Evolutionary conservation across 1,284 basidiomycete genomes (phyloP).

Genomic region (Melanopsichium pennsylvanicum): DNA sequence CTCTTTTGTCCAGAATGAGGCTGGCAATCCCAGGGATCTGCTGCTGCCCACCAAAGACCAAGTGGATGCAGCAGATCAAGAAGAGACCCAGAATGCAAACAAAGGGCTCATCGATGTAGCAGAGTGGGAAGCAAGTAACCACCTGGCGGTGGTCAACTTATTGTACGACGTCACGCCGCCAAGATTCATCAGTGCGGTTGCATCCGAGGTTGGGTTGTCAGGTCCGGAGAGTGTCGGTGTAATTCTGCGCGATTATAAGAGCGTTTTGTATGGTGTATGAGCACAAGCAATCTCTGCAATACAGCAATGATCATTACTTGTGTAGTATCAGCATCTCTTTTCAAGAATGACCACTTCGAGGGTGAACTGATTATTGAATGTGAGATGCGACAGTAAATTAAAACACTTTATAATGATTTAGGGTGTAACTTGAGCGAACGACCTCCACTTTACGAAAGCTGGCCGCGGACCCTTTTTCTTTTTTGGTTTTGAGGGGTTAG

Average conservation of each 20-base stretch:
- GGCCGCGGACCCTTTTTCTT: background rate
- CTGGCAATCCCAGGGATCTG: constrained; percentile 66
- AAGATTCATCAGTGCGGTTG: constrained; percentile 60
- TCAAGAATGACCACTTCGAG: too few species aligned
- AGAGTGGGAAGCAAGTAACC: constrained; percentile 42
- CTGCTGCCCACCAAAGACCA: constrained; percentile 31
- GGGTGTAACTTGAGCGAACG: too few species aligned
- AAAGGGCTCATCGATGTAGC: constrained; percentile 34
- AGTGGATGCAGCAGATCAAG: constrained; percentile 7
- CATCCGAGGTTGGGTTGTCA: constrained; percentile 61
- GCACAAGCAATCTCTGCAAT: too few species aligned
- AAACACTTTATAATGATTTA: too few species aligned
- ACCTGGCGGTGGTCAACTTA: constrained; percentile 58
- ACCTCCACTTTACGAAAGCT: background rate
- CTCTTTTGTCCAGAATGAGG: constrained; percentile 93
- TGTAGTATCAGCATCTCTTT: too few species aligned
- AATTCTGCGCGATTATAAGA: constrained; percentile 65
- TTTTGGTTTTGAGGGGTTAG: background rate
- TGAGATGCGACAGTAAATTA: too few species aligned
- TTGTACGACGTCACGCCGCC: constrained; percentile 65
- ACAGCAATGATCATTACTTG: too few species aligned
- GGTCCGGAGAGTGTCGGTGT: constrained; percentile 64
- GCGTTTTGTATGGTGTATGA: constrained; percentile 58
- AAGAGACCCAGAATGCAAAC: constrained; percentile 2
- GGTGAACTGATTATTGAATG: too few species aligned